A percentile compares a stretch with the other conserved stretches of the same genome.
Conservation (phyloP, 1,284 basidiomycete genomes). For the Blastosporella zonata region DNA sequence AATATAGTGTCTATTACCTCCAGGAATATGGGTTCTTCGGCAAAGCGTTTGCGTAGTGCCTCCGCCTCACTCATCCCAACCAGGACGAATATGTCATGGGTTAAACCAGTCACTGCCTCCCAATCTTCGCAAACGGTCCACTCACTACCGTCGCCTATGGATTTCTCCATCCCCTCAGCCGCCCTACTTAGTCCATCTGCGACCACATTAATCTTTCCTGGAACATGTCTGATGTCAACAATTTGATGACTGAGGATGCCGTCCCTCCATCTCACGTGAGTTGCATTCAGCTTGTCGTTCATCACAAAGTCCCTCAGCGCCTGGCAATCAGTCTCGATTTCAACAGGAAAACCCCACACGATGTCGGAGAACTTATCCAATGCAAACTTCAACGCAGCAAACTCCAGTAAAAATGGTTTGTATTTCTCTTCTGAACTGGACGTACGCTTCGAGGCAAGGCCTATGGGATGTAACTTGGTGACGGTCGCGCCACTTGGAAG, state of each 20-base stretch:
- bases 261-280: constrained; percentile 28
- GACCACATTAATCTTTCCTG: constrained; percentile 14
- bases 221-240: constrained; percentile 25
- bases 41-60: constrained; percentile 23
- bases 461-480: neutral
- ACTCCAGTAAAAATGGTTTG: constrained; percentile 24
- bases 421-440: constrained; percentile 21
- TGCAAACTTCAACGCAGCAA: too few relatives aligned
- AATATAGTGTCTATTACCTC: constrained; percentile 28
- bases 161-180: constrained; percentile 14
- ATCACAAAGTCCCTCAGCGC: too few relatives aligned
- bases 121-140: constrained; percentile 32
- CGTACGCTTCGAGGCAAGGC: constrained; percentile 17
- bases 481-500: neutral
- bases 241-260: constrained; percentile 26
- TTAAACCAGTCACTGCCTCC: constrained; percentile 19
- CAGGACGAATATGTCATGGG: too few relatives aligned
- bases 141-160: constrained; percentile 26
- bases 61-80: neutral
- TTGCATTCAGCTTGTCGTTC: too few relatives aligned
- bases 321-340: too few relatives aligned
- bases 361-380: too few relatives aligned
- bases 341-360: too few relatives aligned
- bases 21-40: constrained; percentile 25
- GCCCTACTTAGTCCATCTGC: constrained; percentile 27